A percentile compares a stretch with the other conserved stretches of the same genome.
Conservation (phyloP, 257 asterid genomes). For the Lantana camara region DNA sequence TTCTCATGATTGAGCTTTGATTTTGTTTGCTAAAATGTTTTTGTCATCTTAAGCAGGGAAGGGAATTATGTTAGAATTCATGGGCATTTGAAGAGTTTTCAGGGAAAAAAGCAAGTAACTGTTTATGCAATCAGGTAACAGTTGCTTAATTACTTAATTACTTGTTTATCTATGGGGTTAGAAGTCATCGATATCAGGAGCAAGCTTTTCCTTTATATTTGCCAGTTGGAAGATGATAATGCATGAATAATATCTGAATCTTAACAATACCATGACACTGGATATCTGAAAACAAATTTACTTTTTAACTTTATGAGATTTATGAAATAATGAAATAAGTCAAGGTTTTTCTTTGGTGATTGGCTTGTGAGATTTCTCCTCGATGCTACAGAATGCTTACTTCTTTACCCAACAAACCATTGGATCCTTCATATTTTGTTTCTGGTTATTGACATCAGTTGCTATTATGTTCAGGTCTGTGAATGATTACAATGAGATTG, state of each 20-base stretch:
- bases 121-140: conserved; percentile 78
- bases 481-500: conserved; percentile 70
- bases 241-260: not conserved
- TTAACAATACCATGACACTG: too few species aligned
- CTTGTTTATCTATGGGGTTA: not conserved
- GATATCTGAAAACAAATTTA: too few species aligned
- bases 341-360: too few species aligned
- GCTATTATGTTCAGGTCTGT: conserved; percentile 58
- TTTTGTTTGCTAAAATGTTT: not conserved
- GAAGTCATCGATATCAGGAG: not conserved
- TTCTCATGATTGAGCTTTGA: not conserved
- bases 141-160: not conserved
- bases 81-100: conserved; percentile 65
- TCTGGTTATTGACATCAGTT: not conserved
- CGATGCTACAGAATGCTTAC: too few species aligned
- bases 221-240: conserved; percentile 1
- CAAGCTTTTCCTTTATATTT: conserved; percentile 11
- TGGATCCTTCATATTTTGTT: not conserved
- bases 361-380: too few species aligned
- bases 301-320: too few species aligned
- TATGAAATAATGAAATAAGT: too few species aligned
- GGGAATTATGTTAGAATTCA: conserved; percentile 73
- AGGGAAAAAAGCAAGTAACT: conserved; percentile 66
- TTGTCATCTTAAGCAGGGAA: conserved; percentile 48
- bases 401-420: not conserved